Percentiles rank a stretch among this genome's conserved stretches.
These are phyloP conservation scores for Mucor velutinosus DNA, from an alignment of 371 early-diverging fungal species.

Conservation along the genomic window DNA sequence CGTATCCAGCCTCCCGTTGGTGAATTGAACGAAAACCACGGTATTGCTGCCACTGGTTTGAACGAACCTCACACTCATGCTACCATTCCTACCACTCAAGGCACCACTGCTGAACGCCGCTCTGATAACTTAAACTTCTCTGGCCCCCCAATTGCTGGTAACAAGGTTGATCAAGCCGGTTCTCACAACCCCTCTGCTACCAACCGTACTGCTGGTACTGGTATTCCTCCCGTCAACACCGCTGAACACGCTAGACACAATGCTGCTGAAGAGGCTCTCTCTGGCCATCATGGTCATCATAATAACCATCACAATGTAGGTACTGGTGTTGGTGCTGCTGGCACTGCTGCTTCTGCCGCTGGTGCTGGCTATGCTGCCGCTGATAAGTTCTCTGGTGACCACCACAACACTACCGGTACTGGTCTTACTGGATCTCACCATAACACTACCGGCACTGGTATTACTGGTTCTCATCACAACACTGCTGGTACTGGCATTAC, in stretches of 20 bases:
- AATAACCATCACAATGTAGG: neutral
- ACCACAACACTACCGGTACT: constrained; percentile 1
- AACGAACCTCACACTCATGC: constrained; percentile 15
- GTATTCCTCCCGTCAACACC: constrained; percentile 24
- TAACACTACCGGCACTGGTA: neutral
- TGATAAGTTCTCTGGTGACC: neutral
- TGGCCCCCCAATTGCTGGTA: constrained; percentile 14
- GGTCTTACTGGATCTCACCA: neutral
- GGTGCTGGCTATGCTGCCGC: neutral
- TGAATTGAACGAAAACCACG: constrained; percentile 30
- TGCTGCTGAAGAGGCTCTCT: constrained; percentile 8
- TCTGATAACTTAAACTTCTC: constrained; percentile 11
- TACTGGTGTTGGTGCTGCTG: constrained; percentile 3
- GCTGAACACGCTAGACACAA: constrained; percentile 10
- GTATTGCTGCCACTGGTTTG: constrained; percentile 28
- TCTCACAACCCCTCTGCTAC: constrained; percentile 8
- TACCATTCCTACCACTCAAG: constrained; percentile 6
- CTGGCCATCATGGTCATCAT: neutral
- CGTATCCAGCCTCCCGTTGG: neutral
- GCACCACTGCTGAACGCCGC: constrained; percentile 4
- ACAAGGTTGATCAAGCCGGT: constrained; percentile 22
- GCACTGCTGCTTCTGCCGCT: neutral
- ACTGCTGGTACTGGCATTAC: constrained; percentile 7
- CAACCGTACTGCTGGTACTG: constrained; percentile 22
- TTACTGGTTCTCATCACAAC: neutral